Conservation (phyloP, 331 rosid species). For the Prunus yedoensis region DNA sequence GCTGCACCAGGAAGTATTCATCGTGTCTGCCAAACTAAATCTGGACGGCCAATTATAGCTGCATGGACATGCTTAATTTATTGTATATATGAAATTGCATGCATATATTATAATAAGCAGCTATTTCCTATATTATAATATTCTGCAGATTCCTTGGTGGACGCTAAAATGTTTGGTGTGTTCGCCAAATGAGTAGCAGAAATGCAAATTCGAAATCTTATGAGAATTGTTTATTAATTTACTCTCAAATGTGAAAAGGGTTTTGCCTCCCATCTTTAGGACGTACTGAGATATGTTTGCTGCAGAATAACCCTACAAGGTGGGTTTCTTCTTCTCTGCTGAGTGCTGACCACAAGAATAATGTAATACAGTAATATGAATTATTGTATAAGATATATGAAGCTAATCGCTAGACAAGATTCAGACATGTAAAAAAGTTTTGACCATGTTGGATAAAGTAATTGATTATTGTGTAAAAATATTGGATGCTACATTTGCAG, state of each 20-base stretch:
- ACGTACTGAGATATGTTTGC: constrained; percentile 8
- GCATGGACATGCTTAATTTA: neutral
- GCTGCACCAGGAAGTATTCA: neutral
- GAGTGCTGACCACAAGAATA: neutral
- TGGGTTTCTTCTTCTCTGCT: neutral
- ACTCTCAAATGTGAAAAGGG: neutral
- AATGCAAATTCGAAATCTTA: neutral
- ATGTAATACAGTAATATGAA: neutral
- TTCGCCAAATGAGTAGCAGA: constrained; percentile 18
- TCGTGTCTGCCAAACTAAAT: neutral
- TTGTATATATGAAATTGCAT: neutral
- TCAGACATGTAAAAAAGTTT: neutral
- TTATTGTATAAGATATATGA: neutral
- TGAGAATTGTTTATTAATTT: neutral
- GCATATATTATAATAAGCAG: neutral
- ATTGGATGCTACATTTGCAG: neutral
- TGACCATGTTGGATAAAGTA: constrained; percentile 7
- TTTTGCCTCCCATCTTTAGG: constrained; percentile 3
- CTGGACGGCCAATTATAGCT: neutral
- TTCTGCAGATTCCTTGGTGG: neutral
- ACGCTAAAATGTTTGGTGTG: constrained; percentile 20
- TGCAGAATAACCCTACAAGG: constrained; percentile 1
- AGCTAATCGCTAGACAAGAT: neutral
- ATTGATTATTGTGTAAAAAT: neutral
- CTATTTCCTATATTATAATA: no score